Evolutionary conservation across 2,329 filamentous ascomycete species (phyloP).

Genomic region (Fusarium vanettenii): DNA sequence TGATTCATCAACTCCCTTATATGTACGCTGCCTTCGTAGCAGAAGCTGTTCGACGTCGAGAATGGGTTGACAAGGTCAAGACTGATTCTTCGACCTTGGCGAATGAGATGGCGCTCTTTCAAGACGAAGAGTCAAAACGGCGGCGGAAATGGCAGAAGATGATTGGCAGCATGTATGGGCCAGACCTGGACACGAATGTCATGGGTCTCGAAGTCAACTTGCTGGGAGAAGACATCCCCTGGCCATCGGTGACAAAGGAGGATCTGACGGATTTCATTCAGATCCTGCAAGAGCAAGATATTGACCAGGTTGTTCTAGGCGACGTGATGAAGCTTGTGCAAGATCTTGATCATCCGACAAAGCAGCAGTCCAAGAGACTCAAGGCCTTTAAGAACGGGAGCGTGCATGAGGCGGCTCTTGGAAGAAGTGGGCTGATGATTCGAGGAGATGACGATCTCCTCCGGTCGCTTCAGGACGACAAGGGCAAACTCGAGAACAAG

Average conservation of each 20-base stretch:
- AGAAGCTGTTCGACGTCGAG: slow-evolving; percentile 85
- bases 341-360: slow-evolving; percentile 84
- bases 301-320: slow-evolving; percentile 73
- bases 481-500: slow-evolving; percentile 77
- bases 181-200: slow-evolving; percentile 75
- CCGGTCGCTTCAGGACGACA: slow-evolving; percentile 84
- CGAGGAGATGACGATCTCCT: slow-evolving; percentile 89
- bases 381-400: slow-evolving; percentile 98
- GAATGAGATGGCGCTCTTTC: slow-evolving; percentile 91
- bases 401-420: slow-evolving; percentile 88
- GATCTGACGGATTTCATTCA: slow-evolving; percentile 82
- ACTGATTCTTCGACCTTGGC: slow-evolving; percentile 87
- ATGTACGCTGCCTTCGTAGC: slow-evolving; percentile 91
- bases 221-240: slow-evolving; percentile 79
- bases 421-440: slow-evolving; percentile 86
- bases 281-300: slow-evolving; percentile 71
- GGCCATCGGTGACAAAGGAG: slow-evolving; percentile 81
- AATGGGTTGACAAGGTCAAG: slow-evolving; percentile 93
- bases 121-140: slow-evolving; percentile 91
- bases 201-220: slow-evolving; percentile 88
- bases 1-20: slow-evolving; percentile 85
- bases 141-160: slow-evolving; percentile 91
- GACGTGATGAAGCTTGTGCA: slow-evolving; percentile 82
- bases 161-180: slow-evolving; percentile 79
- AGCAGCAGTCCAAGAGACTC: slow-evolving; percentile 85